Evolutionary conservation across 73 alveolate genomes (phyloP), one percentile per base, ranked within the genome.

Genomic region (Paraurostyla sp.): DNA sequence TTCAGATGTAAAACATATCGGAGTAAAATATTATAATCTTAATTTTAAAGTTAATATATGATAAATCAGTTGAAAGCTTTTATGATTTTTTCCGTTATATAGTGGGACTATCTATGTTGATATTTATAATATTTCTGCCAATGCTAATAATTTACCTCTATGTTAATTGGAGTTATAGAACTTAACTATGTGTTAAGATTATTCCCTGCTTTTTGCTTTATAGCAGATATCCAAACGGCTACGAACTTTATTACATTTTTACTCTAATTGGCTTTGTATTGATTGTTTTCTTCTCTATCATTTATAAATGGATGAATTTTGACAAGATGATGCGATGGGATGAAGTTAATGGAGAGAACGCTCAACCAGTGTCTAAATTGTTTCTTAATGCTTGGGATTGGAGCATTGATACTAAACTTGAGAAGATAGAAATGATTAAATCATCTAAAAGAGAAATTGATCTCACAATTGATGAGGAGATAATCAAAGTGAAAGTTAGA

Each of bases 371-470:
- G 46, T 18, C 87, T 23, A 92, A 87, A 51, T 62, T 87, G 60
- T 62, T 93, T 33, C 83, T 93, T 33, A 89, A 80, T 83, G 20
- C 83, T 23, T 93, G 97, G 97, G 85, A 73, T 46, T 93, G 92
- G 93, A 89, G 87, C 25, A 48, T 68, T 40, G 90, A 82, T 27
- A 71, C 4, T 27, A 78, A 23, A 33, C 23, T 50, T 0, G 97
- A 93, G 40, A 32, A 75, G 0, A 30, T 30, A 16, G 94, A 93
- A 46, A 46, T 43, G 52, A 56, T 23, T 15, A 63, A 32, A 62
- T 51, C 49, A n/a, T 49, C 58, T 7, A n/a, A 36, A 0, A 89
- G 87, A 71, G 91, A 87, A 51, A 40, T 85, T 16, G 42, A 57
- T 36, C 56, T 80, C 16, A 73, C 92, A 38, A n/a, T 93, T 3